Evolutionary conservation across 2,329 filamentous ascomycete species (phyloP).

Genomic region (Ceratocystiopsis brevicomis): DNA sequence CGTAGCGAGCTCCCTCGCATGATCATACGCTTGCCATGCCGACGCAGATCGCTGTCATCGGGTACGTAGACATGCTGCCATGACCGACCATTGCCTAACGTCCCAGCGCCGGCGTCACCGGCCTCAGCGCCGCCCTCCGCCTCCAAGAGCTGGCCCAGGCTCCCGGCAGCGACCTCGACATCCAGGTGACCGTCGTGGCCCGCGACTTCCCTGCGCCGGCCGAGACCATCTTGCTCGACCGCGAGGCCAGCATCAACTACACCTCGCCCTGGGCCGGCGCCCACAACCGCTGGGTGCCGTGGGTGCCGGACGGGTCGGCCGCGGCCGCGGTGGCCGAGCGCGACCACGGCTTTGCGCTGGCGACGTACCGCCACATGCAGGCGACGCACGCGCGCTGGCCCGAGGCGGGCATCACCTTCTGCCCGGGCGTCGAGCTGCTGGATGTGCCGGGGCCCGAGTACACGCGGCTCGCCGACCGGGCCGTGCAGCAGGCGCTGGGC

Average conservation of each 20-base stretch:
- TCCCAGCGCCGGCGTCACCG: conserved; percentile 32
- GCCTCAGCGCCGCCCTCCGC: conserved; percentile 28
- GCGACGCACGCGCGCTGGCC: conserved; percentile 13
- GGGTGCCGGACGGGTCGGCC: conserved; percentile 13
- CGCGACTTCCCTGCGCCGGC: conserved; percentile 27
- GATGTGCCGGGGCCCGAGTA: conserved; percentile 26
- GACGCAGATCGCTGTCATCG: conserved; percentile 4
- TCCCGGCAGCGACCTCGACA: not conserved
- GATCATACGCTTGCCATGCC: conserved; percentile 1
- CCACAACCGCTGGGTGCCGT: conserved; percentile 33
- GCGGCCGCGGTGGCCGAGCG: conserved; percentile 12
- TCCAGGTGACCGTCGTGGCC: conserved; percentile 23
- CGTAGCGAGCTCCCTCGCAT: not conserved
- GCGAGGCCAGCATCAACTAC: conserved; percentile 26
- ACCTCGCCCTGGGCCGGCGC: conserved; percentile 39
- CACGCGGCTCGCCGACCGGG: conserved; percentile 6
- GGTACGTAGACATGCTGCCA: conserved; percentile 1
- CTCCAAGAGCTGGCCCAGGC: conserved; percentile 21
- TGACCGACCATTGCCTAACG: not conserved
- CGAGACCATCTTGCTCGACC: conserved; percentile 21
- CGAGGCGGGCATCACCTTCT: conserved; percentile 27
- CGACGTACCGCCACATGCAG: conserved; percentile 25
- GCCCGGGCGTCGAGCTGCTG: conserved; percentile 32
- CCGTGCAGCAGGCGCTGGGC: conserved; percentile 15
- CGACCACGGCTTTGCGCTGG: conserved; percentile 24